Conservation (phyloP, 768 basidiomycete genomes). For the Dentipellis sp. region DNA sequence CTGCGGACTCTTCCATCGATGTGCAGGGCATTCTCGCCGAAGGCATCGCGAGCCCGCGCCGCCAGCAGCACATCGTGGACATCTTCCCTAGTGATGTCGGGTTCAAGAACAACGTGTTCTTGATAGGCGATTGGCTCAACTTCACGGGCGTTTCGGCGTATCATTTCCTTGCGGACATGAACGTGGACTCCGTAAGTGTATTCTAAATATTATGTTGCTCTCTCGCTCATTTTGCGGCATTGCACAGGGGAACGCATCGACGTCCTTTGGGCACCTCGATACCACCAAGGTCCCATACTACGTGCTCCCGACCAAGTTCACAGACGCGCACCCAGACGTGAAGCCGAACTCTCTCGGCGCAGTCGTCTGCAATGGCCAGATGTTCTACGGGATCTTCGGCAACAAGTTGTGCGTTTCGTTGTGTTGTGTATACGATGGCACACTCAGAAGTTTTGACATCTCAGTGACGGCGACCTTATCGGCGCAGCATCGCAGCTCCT, state of each 20-base stretch:
- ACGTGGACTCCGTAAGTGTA: background rate
- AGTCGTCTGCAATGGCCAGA: background rate
- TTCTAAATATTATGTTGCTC: background rate
- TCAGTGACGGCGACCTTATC: background rate
- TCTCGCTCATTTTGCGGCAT: background rate
- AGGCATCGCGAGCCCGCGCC: background rate
- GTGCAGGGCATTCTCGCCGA: background rate
- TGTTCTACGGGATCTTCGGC: background rate
- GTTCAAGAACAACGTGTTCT: background rate
- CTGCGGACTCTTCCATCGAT: background rate
- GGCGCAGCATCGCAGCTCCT: background rate
- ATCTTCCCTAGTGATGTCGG: background rate
- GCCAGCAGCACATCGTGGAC: background rate
- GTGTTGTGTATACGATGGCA: background rate
- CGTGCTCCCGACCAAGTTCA: background rate
- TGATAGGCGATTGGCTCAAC: background rate
- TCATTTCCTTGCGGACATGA: background rate
- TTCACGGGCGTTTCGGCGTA: background rate
- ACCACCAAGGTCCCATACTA: background rate
- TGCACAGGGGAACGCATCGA: background rate
- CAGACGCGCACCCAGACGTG: background rate
- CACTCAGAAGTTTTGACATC: background rate
- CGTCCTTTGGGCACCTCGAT: background rate
- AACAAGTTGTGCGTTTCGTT: background rate
- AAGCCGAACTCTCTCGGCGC: background rate